Conservation (phyloP, 768 basidiomycete genomes). For the Lactifluus pinguis region DNA sequence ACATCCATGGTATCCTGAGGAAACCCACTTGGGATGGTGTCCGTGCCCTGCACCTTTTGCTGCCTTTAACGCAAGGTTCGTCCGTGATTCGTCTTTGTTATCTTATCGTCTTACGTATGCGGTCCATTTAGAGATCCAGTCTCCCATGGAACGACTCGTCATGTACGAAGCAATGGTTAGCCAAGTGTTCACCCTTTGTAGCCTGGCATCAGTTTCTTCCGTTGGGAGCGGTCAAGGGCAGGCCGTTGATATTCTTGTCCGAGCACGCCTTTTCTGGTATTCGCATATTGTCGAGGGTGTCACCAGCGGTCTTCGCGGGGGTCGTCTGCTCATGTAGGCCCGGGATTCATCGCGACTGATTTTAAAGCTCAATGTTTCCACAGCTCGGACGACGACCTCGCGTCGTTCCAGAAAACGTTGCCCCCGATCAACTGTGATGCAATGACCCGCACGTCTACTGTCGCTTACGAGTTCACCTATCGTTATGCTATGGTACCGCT, state of each 20-base stretch:
- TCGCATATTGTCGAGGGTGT: slow-evolving; percentile 80
- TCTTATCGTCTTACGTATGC: slow-evolving; percentile 7
- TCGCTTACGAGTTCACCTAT: slow-evolving; percentile 42
- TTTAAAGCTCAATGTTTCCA: slow-evolving; percentile 6
- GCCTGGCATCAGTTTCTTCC: slow-evolving; percentile 37
- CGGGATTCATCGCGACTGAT: background rate
- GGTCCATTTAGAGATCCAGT: slow-evolving; percentile 31
- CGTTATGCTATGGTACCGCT: slow-evolving; percentile 63
- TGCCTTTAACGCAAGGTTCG: slow-evolving; percentile 81
- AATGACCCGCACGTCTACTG: slow-evolving; percentile 30
- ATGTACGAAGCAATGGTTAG: slow-evolving; percentile 77
- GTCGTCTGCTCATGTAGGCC: slow-evolving; percentile 69
- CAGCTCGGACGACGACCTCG: slow-evolving; percentile 70
- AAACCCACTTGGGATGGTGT: slow-evolving; percentile 85
- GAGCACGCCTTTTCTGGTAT: slow-evolving; percentile 86
- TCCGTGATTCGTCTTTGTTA: slow-evolving; percentile 21
- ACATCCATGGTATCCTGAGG: slow-evolving; percentile 68
- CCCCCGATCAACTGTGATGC: slow-evolving; percentile 14
- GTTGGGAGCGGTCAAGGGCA: slow-evolving; percentile 41
- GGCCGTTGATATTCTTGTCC: slow-evolving; percentile 50
- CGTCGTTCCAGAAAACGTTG: slow-evolving; percentile 58
- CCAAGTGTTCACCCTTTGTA: slow-evolving; percentile 75
- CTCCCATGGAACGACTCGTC: slow-evolving; percentile 39
- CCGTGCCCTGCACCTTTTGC: slow-evolving; percentile 62
- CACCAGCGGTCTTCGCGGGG: slow-evolving; percentile 73